Conservation (phyloP, 139 green algal species). For the Coelastrella sp. region DNA sequence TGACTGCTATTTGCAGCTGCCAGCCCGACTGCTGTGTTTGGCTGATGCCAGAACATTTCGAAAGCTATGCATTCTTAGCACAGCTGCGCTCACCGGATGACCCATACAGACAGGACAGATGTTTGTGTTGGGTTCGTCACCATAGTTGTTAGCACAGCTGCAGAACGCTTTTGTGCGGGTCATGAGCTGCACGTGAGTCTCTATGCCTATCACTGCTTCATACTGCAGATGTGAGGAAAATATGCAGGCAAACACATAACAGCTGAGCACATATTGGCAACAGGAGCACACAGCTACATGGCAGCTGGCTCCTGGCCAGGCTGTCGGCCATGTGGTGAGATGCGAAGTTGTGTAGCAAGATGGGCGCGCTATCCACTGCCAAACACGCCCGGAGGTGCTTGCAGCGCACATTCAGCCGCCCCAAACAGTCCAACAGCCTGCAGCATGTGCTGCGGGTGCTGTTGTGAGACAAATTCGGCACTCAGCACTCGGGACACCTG, state of each 20-base stretch:
- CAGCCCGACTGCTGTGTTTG: not conserved
- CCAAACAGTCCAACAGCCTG: too few relatives aligned
- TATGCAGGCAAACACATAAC: not conserved
- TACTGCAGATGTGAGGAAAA: conserved; percentile 60
- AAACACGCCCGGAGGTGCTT: too few relatives aligned
- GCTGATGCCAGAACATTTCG: not conserved
- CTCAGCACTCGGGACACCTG: too few relatives aligned
- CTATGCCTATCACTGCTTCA: conserved; percentile 97
- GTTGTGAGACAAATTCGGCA: too few relatives aligned
- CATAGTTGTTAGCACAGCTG: conserved; percentile 89
- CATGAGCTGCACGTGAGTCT: conserved; percentile 98
- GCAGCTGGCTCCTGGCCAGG: too few relatives aligned
- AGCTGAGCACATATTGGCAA: not conserved
- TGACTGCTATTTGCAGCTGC: too few relatives aligned
- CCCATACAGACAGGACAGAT: conserved; percentile 97
- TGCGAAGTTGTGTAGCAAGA: too few relatives aligned
- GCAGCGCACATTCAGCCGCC: too few relatives aligned
- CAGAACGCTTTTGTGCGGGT: conserved; percentile 98
- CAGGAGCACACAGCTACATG: too few relatives aligned
- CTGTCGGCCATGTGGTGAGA: too few relatives aligned
- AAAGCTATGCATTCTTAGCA: not conserved
- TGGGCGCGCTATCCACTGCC: too few relatives aligned
- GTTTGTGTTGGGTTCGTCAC: conserved; percentile 90
- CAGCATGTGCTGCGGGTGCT: too few relatives aligned
- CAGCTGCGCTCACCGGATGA: conserved; percentile 80